A percentile compares a stretch with the other conserved stretches of the same genome.
phyloP scores from a whole-genome alignment of 352 stramenopile genomes.

The Thalassiosira oceanica region DNA sequence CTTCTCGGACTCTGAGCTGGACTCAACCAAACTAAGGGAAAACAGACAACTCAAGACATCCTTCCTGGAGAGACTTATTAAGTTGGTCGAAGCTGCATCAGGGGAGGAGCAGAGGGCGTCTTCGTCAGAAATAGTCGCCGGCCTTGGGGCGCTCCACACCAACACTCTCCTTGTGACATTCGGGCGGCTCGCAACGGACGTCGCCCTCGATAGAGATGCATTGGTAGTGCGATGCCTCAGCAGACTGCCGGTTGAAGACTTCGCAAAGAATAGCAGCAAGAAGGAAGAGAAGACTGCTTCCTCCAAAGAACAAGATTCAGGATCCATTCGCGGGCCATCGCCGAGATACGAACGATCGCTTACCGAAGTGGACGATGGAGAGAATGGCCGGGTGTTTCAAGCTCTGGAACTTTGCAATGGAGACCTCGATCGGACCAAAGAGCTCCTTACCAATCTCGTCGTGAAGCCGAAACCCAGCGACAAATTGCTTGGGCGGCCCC shows the following conservation, averaged over 20 bases:
- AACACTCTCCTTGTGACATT: conserved; percentile 30
- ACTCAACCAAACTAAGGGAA: conserved; percentile 45
- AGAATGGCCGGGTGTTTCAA: conserved; percentile 1
- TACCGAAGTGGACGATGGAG: not conserved
- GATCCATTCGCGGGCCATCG: no score
- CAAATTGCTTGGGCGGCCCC: conserved; percentile 93
- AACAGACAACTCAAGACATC: conserved; percentile 35
- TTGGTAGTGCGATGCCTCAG: conserved; percentile 30
- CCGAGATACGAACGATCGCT: no score
- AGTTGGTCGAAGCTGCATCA: conserved; percentile 28
- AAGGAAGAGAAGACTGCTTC: no score
- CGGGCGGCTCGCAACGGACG: conserved; percentile 25
- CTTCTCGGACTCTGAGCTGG: conserved; percentile 34
- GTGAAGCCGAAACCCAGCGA: conserved; percentile 91
- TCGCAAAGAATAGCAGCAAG: not conserved
- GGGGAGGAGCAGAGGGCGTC: conserved; percentile 14
- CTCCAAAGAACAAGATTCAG: no score
- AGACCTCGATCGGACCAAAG: conserved; percentile 50
- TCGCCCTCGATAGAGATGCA: conserved; percentile 17
- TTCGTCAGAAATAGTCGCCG: conserved; percentile 42
- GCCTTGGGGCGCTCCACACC: conserved; percentile 32
- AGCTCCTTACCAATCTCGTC: conserved; percentile 87
- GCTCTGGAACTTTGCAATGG: conserved; percentile 58
- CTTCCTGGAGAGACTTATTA: conserved; percentile 52
- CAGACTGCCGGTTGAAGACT: conserved; percentile 25